Evolutionary conservation across 2,329 filamentous ascomycete species (phyloP).

Genomic region (Ilyonectria destructans): DNA sequence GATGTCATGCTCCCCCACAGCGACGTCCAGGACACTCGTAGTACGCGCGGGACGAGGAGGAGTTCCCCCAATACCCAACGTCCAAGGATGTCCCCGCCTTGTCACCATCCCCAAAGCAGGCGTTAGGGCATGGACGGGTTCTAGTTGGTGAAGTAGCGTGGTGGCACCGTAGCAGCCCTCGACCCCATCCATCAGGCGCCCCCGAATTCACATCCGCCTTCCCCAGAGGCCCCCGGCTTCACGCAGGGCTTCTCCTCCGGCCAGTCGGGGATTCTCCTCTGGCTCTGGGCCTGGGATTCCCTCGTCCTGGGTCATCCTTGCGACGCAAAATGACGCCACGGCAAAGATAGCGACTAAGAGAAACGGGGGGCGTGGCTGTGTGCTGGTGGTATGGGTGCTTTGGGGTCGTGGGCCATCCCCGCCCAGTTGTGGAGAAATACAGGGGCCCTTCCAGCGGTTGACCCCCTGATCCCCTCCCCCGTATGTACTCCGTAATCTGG

Average conservation of each 20-base stretch:
- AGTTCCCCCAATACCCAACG: not conserved
- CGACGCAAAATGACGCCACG: constrained; percentile 20
- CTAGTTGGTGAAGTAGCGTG: not conserved
- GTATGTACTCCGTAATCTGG: not conserved
- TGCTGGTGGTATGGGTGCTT: not conserved
- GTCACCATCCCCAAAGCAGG: constrained; percentile 21
- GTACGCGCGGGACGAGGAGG: not conserved
- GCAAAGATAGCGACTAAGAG: not conserved
- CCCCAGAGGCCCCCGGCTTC: constrained; percentile 27
- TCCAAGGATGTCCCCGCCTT: constrained; percentile 1
- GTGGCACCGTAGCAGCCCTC: no score
- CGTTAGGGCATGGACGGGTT: not conserved
- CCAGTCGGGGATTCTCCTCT: not conserved
- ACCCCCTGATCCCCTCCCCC: not conserved
- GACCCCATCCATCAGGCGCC: constrained; percentile 4
- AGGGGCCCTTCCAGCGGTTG: not conserved
- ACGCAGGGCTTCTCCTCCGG: not conserved
- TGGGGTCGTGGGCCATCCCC: not conserved
- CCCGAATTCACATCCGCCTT: constrained; percentile 21
- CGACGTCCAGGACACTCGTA: not conserved
- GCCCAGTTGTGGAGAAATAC: not conserved
- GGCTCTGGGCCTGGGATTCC: not conserved
- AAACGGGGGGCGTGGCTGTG: not conserved
- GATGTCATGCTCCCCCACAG: constrained; percentile 30
- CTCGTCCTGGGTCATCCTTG: constrained; percentile 3